phyloP scores from a whole-genome alignment of 257 asterid genomes.

The Mentha longifolia region DNA sequence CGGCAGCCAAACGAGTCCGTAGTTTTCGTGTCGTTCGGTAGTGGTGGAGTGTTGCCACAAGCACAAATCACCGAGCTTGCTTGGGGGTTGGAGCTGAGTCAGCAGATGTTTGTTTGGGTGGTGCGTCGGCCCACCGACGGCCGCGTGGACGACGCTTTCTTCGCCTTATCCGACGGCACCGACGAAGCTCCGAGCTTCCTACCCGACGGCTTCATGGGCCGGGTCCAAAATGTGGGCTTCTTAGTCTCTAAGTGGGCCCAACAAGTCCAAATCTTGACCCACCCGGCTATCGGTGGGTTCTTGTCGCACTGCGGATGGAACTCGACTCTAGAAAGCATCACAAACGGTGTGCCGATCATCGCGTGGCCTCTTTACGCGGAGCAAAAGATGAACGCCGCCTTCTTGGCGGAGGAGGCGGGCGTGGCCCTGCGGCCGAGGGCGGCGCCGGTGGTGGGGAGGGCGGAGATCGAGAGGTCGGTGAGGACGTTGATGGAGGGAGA shows the following conservation, averaged over 20 bases:
- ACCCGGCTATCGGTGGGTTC: slow-evolving; percentile 62
- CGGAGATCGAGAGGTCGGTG: slow-evolving; percentile 54
- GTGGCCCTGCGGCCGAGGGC: slow-evolving; percentile 55
- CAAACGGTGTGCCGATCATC: slow-evolving; percentile 56
- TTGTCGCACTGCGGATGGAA: slow-evolving; percentile 79
- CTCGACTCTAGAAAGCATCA: slow-evolving; percentile 58
- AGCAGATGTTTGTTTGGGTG: slow-evolving; percentile 69
- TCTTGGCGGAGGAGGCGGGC: slow-evolving; percentile 54
- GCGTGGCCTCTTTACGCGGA: slow-evolving; percentile 81
- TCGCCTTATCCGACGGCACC: slow-evolving; percentile 27
- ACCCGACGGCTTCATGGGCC: slow-evolving; percentile 51
- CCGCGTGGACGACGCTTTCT: slow-evolving; percentile 49
- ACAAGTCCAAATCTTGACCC: slow-evolving; percentile 54
- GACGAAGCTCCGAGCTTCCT: slow-evolving; percentile 35
- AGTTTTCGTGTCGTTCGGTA: slow-evolving; percentile 66
- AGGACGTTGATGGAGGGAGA: slow-evolving; percentile 44
- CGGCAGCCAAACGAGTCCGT: slow-evolving; percentile 63
- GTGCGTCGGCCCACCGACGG: slow-evolving; percentile 50
- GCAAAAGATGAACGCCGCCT: slow-evolving; percentile 62
- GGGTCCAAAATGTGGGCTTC: slow-evolving; percentile 40
- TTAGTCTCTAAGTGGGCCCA: slow-evolving; percentile 50
- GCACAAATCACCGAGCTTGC: slow-evolving; percentile 62
- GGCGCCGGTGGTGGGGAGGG: slow-evolving; percentile 57
- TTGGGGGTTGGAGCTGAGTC: slow-evolving; percentile 65
- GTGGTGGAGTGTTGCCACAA: slow-evolving; percentile 58